Conservation (phyloP, 2,329 filamentous ascomycete species). For the Ophiosphaerella herpotricha region DNA sequence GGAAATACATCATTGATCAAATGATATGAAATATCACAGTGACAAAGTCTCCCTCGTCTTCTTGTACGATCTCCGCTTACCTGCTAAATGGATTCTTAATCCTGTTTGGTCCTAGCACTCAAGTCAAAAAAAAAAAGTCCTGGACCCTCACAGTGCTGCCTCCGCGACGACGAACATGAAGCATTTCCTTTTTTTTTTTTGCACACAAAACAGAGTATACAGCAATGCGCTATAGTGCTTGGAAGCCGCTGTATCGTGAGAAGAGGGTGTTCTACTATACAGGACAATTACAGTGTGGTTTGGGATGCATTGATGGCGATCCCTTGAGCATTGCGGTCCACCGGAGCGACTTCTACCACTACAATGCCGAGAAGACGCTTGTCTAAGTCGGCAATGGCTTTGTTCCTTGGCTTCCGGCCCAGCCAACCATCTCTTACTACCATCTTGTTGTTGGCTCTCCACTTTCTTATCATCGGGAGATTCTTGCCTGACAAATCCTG, state of each 20-base stretch:
- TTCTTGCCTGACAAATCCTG: constrained; percentile 7
- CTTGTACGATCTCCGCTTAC: background rate
- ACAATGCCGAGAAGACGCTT: background rate
- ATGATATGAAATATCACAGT: background rate
- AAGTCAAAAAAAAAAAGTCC: too few relatives aligned
- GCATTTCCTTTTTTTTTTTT: too few relatives aligned
- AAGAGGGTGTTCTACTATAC: too few relatives aligned
- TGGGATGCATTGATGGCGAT: too few relatives aligned
- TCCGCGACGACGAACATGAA: too few relatives aligned
- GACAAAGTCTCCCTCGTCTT: background rate
- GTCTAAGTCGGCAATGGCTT: constrained; percentile 4
- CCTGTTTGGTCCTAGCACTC: background rate
- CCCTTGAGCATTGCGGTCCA: too few relatives aligned
- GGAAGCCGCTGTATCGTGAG: too few relatives aligned
- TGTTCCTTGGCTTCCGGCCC: background rate
- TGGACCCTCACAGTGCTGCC: too few relatives aligned
- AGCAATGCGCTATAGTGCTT: too few relatives aligned
- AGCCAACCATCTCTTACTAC: constrained; percentile 4
- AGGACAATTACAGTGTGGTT: too few relatives aligned
- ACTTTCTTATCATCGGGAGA: background rate
- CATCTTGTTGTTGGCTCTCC: background rate
- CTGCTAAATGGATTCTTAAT: background rate
- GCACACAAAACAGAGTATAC: too few relatives aligned
- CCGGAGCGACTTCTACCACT: too few relatives aligned
- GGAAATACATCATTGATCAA: background rate